Evolutionary conservation across 306 rosid genomes (phyloP).

Genomic region (Fragaria ananassa): DNA sequence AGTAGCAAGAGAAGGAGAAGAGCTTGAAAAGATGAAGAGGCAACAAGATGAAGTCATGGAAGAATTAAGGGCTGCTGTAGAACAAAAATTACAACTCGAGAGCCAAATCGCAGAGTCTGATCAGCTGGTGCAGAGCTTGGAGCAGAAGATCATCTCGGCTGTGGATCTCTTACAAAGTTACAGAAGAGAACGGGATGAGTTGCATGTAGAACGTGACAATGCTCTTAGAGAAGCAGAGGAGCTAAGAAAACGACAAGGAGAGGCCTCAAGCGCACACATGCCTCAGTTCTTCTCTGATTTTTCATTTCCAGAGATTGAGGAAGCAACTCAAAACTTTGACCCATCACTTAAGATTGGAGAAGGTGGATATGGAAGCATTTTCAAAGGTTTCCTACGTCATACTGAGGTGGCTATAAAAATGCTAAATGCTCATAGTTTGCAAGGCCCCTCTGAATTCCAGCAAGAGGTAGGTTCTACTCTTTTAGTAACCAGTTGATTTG

Average conservation of each 20-base stretch:
- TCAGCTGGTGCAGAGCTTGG: slow-evolving; percentile 41
- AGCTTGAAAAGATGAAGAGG: slow-evolving; percentile 44
- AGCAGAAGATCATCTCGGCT: slow-evolving; percentile 48
- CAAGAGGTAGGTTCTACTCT: slow-evolving; percentile 59
- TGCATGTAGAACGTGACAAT: slow-evolving; percentile 54
- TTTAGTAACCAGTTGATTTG: not conserved
- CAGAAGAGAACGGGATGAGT: slow-evolving; percentile 60
- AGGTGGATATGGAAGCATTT: slow-evolving; percentile 91
- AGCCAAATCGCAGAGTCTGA: slow-evolving; percentile 52
- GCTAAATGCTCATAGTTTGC: slow-evolving; percentile 46
- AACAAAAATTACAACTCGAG: slow-evolving; percentile 49
- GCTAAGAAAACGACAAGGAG: slow-evolving; percentile 55
- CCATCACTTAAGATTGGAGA: slow-evolving; percentile 70
- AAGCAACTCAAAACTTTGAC: slow-evolving; percentile 62
- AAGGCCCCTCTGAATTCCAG: slow-evolving; percentile 75
- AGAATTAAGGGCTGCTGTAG: slow-evolving; percentile 47
- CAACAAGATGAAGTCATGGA: slow-evolving; percentile 39
- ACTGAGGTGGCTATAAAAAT: slow-evolving; percentile 80
- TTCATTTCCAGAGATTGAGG: slow-evolving; percentile 53
- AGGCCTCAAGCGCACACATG: slow-evolving; percentile 33
- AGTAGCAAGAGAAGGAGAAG: slow-evolving; percentile 42
- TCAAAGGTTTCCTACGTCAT: slow-evolving; percentile 62
- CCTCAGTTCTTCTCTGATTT: slow-evolving; percentile 63
- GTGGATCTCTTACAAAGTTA: slow-evolving; percentile 43
- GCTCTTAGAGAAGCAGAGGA: slow-evolving; percentile 69